Base-by-base conservation (phyloP, 2,329 filamentous ascomycete genomes). In the Cordyceps cateniannulata region DNA sequence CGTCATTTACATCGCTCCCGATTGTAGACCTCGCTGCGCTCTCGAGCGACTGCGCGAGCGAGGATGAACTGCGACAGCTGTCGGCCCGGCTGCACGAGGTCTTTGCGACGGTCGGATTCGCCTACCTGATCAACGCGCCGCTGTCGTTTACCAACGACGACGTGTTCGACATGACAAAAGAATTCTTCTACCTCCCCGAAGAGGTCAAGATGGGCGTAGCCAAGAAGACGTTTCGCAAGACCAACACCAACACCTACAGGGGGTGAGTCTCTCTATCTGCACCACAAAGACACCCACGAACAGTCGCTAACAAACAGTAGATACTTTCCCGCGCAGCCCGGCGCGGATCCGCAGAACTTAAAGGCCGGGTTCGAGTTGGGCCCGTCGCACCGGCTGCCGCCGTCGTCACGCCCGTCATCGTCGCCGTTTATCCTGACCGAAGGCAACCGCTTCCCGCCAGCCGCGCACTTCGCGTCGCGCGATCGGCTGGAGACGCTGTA, bases 291-390 rank as follows among this genome's bases (percentile, higher is more conserved):
- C 8, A 18, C 22, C 5, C 20, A 25, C 12, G n/a, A n/a, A n/a
- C n/a, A n/a, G n/a, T n/a, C n/a, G 22, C 24, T 48, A 27, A 48
- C 45, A 48, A 14, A 25, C 12, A 12, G 20, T 32, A 76, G 77
- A 59, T 79, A 79, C 63, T 79, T 79, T 53, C 77, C 77, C 6
- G 68, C 71, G 0, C 75, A 78, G 63, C 70, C 71, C 4, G 71
- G 72, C 27, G 55, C 59, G 29, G 69, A 75, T 29, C 62, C 66
- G 6, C 72, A 76, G 50, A 79, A 79, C 45, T 66, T 79, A 5
- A 79, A 79, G 65, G 77, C 79, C 65, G 77, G 77, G 1, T 79
- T 79, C 62, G 77, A 79, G 59, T 70, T 79, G 20, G 77, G 77
- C 3, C 69, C 74, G 3, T 57, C 62, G 18, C 62, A 63, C 24